phyloP scores from a whole-genome alignment of 177 flowering plant genomes.

The Telopea speciosissima region DNA sequence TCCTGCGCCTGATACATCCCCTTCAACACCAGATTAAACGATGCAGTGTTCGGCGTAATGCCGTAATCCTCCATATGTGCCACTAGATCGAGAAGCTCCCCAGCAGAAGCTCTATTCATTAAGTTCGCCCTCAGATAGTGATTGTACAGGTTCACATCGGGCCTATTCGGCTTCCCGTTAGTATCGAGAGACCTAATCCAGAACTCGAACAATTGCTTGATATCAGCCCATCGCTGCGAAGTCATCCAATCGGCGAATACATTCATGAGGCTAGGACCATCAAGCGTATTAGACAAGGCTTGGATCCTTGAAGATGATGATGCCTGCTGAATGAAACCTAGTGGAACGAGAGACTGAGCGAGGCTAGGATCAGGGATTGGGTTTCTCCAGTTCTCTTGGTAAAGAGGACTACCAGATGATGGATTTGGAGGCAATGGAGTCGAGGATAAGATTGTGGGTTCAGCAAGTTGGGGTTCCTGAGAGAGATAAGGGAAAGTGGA shows the following conservation, averaged over 20 bases:
- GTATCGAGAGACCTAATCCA: constrained; percentile 70
- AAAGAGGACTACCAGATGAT: constrained; percentile 75
- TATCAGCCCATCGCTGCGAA: constrained; percentile 60
- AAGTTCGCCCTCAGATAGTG: constrained; percentile 71
- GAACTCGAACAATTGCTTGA: constrained; percentile 66
- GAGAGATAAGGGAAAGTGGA: constrained; percentile 56
- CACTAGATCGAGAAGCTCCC: constrained; percentile 60
- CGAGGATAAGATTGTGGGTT: constrained; percentile 14
- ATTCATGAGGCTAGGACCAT: constrained; percentile 39
- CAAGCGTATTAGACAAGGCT: constrained; percentile 38
- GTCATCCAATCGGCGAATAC: constrained; percentile 76
- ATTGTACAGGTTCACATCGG: constrained; percentile 72
- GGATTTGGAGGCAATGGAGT: constrained; percentile 90
- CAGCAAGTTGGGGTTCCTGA: constrained; percentile 66
- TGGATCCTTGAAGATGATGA: constrained; percentile 29
- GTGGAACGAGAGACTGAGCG: constrained; percentile 38
- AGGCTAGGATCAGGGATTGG: constrained; percentile 25
- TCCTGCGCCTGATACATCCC: constrained; percentile 57
- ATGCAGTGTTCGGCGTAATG: constrained; percentile 77
- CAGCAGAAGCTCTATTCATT: constrained; percentile 52
- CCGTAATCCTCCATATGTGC: constrained; percentile 59
- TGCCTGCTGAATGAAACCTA: constrained; percentile 24
- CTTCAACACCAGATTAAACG: constrained; percentile 74
- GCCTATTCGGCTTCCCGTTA: constrained; percentile 75
- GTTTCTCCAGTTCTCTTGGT: constrained; percentile 70